Evolutionary conservation across 163 green algal genomes (phyloP), one percentile per base, ranked within the genome.

Genomic region (Prototheca cutis): DNA sequence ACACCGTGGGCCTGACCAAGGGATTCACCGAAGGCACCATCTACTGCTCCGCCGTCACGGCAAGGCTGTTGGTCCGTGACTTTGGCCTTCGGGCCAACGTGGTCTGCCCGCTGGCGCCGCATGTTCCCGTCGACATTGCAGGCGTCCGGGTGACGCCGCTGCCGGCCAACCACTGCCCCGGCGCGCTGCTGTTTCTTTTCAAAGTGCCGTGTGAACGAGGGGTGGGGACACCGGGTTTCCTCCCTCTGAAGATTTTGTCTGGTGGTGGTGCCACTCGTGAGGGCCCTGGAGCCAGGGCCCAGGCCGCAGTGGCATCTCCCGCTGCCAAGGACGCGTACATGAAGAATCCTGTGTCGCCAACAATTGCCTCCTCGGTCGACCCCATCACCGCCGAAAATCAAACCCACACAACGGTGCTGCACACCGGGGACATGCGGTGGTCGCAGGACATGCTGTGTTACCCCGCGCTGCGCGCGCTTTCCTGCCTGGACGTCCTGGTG

Each of bases 121-220:
- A 79, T 28, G 23, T 57, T 56, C 55, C 66, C 4, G 21, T 68
- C 1, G 25, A 55, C 13, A 72, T 93, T 3, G 73, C 78, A 2
- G 88, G 84, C 17, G 72, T 90, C 4, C 52, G 54, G 0, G 83
- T 96, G 5, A 94, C 81, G 0, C 79, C 94, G 5, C 57, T 97
- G 7, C 80, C 95, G 42, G 91, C 91, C 58, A 98, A 98, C 70
- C 91, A 98, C 77, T 97, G 91, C 77, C 91, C 91, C 0, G 91
- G 91, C 2, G 82, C 88, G 3, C 78, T 73, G 29, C 90, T 94
- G 81, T 70, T 96, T 29, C 62, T 94, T 0, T 88, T 93, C 27
- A 48, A 84, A 33, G 60, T 77, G 1, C 79, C 75, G 0, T 33
- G 24, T 23, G 33, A 10, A 19, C n/a, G 31, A 31, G 28, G 40